Conservation (phyloP, 1,284 basidiomycete genomes). For the Cutaneotrichosporon curvatum region DNA sequence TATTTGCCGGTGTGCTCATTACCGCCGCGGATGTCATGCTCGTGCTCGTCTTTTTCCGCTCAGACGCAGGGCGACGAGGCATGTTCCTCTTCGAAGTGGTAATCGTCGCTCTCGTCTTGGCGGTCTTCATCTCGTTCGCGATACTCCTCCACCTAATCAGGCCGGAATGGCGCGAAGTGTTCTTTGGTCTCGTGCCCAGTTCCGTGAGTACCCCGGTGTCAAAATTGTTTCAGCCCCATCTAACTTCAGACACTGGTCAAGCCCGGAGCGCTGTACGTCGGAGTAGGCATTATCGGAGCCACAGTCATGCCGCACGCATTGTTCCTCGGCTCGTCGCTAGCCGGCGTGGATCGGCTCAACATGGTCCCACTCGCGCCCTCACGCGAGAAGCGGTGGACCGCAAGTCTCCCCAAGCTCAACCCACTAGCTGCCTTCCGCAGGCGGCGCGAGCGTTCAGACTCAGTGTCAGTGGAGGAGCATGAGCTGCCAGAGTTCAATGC, state of each 20-base stretch:
- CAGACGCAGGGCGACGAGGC: slow-evolving; percentile 36
- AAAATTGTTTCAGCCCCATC: neutral
- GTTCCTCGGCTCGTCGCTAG: slow-evolving; percentile 78
- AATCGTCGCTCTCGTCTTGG: slow-evolving; percentile 61
- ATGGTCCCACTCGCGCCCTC: slow-evolving; percentile 34
- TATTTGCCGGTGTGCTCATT: slow-evolving; percentile 74
- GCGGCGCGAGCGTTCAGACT: neutral
- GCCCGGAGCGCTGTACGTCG: slow-evolving; percentile 63
- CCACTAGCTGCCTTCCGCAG: slow-evolving; percentile 17
- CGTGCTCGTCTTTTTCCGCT: slow-evolving; percentile 42
- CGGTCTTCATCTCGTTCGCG: slow-evolving; percentile 73
- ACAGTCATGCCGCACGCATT: slow-evolving; percentile 85
- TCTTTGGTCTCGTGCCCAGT: slow-evolving; percentile 80
- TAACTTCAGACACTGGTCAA: slow-evolving; percentile 34
- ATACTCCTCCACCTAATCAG: slow-evolving; percentile 67
- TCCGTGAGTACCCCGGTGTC: slow-evolving; percentile 20
- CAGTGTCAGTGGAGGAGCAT: neutral
- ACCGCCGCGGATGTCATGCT: slow-evolving; percentile 79
- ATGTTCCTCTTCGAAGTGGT: slow-evolving; percentile 63
- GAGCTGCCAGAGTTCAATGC: neutral
- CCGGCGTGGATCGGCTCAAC: slow-evolving; percentile 62
- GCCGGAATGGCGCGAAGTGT: slow-evolving; percentile 70
- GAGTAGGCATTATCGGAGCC: slow-evolving; percentile 57
- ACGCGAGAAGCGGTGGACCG: neutral
- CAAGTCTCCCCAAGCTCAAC: neutral